phyloP scores from a whole-genome alignment of 148 eudicot species.

The Talinum fruticosum region DNA sequence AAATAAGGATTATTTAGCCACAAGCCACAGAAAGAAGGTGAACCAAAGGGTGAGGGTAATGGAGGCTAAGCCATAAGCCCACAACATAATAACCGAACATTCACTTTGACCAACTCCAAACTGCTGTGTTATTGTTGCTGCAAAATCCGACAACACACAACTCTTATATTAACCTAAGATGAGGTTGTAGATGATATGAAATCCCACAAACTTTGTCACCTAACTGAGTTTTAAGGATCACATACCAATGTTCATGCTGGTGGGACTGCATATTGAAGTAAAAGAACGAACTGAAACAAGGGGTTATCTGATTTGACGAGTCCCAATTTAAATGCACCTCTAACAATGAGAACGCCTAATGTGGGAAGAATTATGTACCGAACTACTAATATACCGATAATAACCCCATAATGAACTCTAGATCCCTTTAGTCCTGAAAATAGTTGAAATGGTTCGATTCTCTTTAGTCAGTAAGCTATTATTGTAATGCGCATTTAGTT shows the following conservation, averaged over 20 bases:
- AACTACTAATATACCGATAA: conserved; percentile 50
- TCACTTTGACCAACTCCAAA: conserved; percentile 44
- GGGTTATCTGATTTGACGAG: conserved; percentile 50
- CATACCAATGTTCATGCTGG: conserved; percentile 85
- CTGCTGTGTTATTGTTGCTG: conserved; percentile 41
- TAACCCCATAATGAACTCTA: conserved; percentile 33
- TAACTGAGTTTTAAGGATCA: not conserved
- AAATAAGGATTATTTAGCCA: conserved; percentile 1
- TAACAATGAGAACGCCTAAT: conserved; percentile 52
- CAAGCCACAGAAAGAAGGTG: conserved; percentile 38
- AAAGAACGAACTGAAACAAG: conserved; percentile 65
- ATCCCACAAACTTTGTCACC: not conserved
- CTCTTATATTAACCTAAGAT: too few relatives aligned
- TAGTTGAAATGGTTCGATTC: not conserved
- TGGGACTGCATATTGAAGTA: conserved; percentile 82
- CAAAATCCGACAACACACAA: not conserved
- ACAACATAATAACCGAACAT: conserved; percentile 38
- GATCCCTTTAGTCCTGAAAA: conserved; percentile 56
- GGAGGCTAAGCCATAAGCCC: conserved; percentile 37
- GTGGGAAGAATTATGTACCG: conserved; percentile 64
- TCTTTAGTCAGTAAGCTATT: too few relatives aligned
- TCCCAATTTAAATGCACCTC: conserved; percentile 50
- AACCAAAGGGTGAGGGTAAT: conserved; percentile 42
- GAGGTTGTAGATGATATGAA: too few relatives aligned
- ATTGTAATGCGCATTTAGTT: too few relatives aligned